Evolutionary conservation across 495 filamentous ascomycete species (phyloP).

Genomic region (Elasticomyces elasticus): DNA sequence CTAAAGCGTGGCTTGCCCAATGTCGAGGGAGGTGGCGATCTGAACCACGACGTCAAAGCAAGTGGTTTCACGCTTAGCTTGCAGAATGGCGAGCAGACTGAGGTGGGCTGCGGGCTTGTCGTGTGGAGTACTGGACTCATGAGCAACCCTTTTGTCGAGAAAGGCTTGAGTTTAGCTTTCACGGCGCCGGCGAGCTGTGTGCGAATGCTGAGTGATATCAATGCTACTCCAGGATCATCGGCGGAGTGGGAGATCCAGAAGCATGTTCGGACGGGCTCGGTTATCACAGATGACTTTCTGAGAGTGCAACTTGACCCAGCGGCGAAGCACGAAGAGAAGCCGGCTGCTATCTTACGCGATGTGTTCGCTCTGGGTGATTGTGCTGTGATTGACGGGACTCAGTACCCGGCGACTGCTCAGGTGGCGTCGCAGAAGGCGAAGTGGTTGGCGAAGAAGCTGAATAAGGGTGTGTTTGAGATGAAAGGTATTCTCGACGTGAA

Average conservation of each 20-base stretch:
- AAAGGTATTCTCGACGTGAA: too few relatives aligned
- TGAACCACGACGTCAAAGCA: conserved; percentile 31
- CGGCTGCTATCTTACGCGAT: conserved; percentile 36
- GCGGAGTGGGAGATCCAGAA: background rate
- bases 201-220: background rate
- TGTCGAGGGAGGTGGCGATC: conserved; percentile 30
- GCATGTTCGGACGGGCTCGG: background rate
- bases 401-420: conserved; percentile 79
- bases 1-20: conserved; percentile 47
- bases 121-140: conserved; percentile 60
- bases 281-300: background rate
- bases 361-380: conserved; percentile 84
- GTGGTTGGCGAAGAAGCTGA: conserved; percentile 66
- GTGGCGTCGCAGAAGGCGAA: conserved; percentile 76
- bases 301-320: background rate
- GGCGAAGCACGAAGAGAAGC: background rate
- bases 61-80: conserved; percentile 43
- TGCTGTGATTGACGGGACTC: conserved; percentile 44
- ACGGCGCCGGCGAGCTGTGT: conserved; percentile 15
- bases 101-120: conserved; percentile 42
- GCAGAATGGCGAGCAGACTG: conserved; percentile 34
- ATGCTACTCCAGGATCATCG: background rate
- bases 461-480: conserved; percentile 44
- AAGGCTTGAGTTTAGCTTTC: conserved; percentile 39
- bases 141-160: conserved; percentile 48